Conservation (phyloP, 2,329 filamentous ascomycete species). For the Xylariaceae sp. region DNA sequence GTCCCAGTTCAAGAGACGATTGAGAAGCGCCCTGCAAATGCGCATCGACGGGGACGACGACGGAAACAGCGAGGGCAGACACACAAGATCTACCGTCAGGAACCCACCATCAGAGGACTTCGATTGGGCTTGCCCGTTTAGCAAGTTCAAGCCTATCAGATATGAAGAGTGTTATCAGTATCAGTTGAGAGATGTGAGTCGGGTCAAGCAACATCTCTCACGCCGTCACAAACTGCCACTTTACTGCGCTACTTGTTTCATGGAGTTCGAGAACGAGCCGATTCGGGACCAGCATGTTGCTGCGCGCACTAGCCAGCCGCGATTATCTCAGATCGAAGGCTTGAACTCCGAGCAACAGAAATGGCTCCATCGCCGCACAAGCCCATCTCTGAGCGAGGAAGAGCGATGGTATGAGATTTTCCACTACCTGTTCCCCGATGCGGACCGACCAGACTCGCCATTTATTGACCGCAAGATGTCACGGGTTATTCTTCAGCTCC, state of each 20-base stretch:
- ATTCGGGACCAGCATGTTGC: not conserved
- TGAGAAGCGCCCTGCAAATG: no score
- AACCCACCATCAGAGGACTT: not conserved
- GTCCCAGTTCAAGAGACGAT: no score
- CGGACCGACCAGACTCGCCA: not conserved
- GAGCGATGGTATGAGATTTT: not conserved
- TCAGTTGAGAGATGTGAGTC: not conserved
- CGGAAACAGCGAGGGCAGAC: not conserved
- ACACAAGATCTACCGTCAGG: not conserved
- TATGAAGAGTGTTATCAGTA: not conserved
- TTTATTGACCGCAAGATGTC: not conserved
- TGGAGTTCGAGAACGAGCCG: not conserved
- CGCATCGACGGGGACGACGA: not conserved
- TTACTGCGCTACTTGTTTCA: not conserved
- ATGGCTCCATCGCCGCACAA: not conserved
- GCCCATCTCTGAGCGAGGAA: not conserved
- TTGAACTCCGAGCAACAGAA: not conserved
- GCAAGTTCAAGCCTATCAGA: not conserved
- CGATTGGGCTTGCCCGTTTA: not conserved
- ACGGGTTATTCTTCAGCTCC: not conserved
- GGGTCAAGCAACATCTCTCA: not conserved
- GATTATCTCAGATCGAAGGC: not conserved
- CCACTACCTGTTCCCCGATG: not conserved
- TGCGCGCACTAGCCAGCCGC: not conserved
- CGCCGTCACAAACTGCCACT: not conserved